Evolutionary conservation across 495 filamentous ascomycete genomes (phyloP).

Genomic region (Pyrenula massariospora): DNA sequence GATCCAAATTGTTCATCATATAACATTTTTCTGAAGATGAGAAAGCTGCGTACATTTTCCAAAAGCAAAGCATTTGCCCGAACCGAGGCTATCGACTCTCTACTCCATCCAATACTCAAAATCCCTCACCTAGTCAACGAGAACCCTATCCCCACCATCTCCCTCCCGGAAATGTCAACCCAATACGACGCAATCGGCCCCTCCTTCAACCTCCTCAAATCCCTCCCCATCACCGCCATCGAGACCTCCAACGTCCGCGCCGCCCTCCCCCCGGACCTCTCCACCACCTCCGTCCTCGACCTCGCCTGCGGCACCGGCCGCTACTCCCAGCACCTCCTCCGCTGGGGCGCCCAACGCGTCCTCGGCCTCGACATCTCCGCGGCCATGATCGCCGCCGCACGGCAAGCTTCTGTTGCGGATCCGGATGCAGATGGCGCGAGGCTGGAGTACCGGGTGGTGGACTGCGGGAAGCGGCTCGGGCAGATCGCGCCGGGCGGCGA

Average conservation of each 20-base stretch:
- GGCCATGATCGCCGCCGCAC: constrained; percentile 18
- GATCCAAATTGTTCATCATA: no score
- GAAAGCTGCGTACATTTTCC: no score
- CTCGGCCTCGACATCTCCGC: constrained; percentile 21
- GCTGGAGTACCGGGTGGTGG: constrained; percentile 8
- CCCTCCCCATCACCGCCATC: constrained; percentile 4
- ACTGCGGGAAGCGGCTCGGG: constrained; percentile 8
- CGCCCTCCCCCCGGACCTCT: constrained; percentile 4
- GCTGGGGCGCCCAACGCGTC: constrained; percentile 17
- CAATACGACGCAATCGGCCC: constrained; percentile 1
- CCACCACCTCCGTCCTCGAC: constrained; percentile 14
- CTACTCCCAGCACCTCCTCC: constrained; percentile 9
- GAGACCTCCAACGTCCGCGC: constrained; percentile 13
- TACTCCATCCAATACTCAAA: background rate
- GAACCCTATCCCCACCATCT: background rate
- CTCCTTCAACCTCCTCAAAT: background rate
- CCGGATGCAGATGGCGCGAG: background rate
- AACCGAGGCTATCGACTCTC: no score
- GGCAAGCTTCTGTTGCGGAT: background rate
- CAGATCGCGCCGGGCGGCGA: constrained; percentile 9
- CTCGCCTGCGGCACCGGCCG: constrained; percentile 18
- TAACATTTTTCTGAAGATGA: no score
- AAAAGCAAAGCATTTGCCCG: no score
- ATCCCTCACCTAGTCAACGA: background rate
- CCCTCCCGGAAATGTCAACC: background rate